Evolutionary conservation across 345 rosid species (phyloP).

Genomic region (Salix suchowensis): DNA sequence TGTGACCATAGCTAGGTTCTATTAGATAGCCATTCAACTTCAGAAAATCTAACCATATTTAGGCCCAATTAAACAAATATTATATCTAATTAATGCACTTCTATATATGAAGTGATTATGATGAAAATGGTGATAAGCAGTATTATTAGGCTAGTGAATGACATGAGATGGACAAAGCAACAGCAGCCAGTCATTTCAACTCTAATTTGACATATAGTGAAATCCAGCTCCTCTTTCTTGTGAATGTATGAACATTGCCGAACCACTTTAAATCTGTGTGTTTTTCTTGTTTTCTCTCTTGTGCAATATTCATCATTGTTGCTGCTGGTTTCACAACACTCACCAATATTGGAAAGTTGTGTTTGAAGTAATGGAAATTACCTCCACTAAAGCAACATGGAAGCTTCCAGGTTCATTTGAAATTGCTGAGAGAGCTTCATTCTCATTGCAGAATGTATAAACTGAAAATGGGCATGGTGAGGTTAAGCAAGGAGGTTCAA

Average conservation of each 20-base stretch:
- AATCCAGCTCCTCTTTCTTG: too few relatives aligned
- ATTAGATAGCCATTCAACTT: background rate
- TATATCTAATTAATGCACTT: background rate
- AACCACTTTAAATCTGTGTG: too few relatives aligned
- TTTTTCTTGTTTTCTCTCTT: too few relatives aligned
- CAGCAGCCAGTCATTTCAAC: background rate
- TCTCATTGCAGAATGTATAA: constrained; percentile 60
- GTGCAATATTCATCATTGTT: too few relatives aligned
- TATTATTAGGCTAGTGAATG: background rate
- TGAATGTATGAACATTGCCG: too few relatives aligned
- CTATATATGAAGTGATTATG: background rate
- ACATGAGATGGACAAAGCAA: background rate
- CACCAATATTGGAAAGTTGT: background rate
- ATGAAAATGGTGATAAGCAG: background rate
- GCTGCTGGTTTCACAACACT: background rate
- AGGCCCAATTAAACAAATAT: background rate
- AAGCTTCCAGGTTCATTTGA: constrained; percentile 56
- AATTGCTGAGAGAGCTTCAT: constrained; percentile 67
- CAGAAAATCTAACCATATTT: constrained; percentile 3
- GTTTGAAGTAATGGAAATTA: constrained; percentile 15
- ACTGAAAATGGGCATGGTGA: constrained; percentile 41
- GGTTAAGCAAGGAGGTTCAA: background rate
- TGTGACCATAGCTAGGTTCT: constrained; percentile 20
- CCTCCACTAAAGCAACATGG: constrained; percentile 89
- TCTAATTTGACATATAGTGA: background rate